Percentiles rank a stretch among this genome's conserved stretches.
Evolutionary conservation across 257 asterid species (phyloP).

Genomic region (Solanum arcanum): DNA sequence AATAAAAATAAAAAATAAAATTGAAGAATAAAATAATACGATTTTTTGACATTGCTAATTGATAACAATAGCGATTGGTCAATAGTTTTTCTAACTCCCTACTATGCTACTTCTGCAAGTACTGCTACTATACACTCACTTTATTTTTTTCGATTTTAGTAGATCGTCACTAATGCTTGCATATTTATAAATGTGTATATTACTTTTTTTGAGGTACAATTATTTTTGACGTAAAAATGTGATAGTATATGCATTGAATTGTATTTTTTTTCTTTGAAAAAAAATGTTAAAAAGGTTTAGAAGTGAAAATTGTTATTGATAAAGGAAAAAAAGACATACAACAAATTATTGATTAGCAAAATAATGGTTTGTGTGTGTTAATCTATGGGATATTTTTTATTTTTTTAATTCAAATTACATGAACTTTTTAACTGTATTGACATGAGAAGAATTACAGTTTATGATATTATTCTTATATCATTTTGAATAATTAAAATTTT

Average conservation of each 20-base stretch:
- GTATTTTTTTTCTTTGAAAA: too few relatives aligned
- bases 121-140: background rate
- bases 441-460: too few relatives aligned
- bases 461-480: background rate
- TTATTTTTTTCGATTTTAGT: background rate
- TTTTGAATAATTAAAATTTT: too few relatives aligned
- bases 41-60: background rate
- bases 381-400: background rate
- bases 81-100: background rate
- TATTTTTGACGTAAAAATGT: too few relatives aligned
- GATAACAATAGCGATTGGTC: too few relatives aligned
- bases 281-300: background rate
- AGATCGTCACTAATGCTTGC: background rate
- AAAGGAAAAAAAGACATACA: background rate
- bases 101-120: background rate
- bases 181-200: background rate
- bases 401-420: background rate
- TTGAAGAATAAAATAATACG: too few relatives aligned
- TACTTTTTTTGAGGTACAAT: background rate
- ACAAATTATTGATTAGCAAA: background rate
- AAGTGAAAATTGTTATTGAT: background rate
- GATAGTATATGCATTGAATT: background rate
- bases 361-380: background rate
- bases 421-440: background rate
- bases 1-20: too few relatives aligned